Conservation (phyloP, 305 asterid genomes). For the Striga hermonthica region DNA sequence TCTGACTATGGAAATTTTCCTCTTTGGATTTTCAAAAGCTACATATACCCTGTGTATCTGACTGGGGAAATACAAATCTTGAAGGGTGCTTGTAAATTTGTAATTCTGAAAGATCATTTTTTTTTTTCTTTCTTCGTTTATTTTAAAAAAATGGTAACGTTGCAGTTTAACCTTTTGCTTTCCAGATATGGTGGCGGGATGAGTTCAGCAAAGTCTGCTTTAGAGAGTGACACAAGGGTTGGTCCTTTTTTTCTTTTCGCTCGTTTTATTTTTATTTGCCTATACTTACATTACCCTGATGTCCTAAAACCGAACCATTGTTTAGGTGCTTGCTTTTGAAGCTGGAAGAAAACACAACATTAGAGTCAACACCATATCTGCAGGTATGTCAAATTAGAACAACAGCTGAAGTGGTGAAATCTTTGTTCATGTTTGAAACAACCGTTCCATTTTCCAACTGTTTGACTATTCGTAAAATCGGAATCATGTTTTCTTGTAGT, state of each 20-base stretch:
- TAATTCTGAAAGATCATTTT: too few species aligned
- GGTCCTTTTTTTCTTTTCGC: slow-evolving; percentile 25
- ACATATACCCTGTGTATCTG: too few species aligned
- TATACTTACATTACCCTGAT: not conserved
- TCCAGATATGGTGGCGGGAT: slow-evolving; percentile 85
- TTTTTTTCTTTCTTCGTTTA: not conserved
- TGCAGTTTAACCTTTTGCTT: not conserved
- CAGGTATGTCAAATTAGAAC: slow-evolving; percentile 45
- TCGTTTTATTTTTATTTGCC: slow-evolving; percentile 16
- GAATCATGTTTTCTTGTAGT: too few species aligned
- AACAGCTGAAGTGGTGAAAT: too few species aligned
- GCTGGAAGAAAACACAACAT: slow-evolving; percentile 68
- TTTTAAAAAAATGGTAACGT: too few species aligned
- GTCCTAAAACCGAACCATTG: slow-evolving; percentile 13
- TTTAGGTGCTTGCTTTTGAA: slow-evolving; percentile 82
- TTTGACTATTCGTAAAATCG: too few species aligned
- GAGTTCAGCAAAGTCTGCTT: slow-evolving; percentile 91
- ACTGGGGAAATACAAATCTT: too few species aligned
- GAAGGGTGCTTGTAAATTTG: too few species aligned
- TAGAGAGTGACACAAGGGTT: slow-evolving; percentile 79
- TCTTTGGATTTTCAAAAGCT: too few species aligned
- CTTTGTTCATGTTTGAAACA: too few species aligned
- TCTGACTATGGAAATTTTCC: not conserved
- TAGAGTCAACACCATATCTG: slow-evolving; percentile 84
- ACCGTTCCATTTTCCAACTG: too few species aligned